Evolutionary conservation across 805 yeast genomes (phyloP).

Genomic region (Kazachstania martiniae): DNA sequence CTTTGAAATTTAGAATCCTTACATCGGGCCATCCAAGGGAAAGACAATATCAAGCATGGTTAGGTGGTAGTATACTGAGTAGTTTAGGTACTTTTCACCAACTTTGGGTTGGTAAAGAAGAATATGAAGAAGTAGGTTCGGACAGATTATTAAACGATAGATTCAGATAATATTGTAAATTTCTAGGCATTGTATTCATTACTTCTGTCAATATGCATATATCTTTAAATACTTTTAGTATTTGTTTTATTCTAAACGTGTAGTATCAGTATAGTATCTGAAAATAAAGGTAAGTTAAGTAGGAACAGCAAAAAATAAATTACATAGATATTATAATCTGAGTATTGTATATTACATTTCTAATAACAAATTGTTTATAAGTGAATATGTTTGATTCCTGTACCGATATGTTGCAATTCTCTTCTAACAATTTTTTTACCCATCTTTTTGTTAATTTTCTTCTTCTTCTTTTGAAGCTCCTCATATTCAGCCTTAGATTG

Average conservation of each 20-base stretch:
- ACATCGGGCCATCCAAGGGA: slow-evolving; percentile 72
- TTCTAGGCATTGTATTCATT: no score
- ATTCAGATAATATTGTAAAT: slow-evolving; percentile 73
- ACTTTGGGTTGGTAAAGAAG: slow-evolving; percentile 82
- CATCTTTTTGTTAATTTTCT: slow-evolving; percentile 13
- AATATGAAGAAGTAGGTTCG: slow-evolving; percentile 80
- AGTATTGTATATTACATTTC: no score
- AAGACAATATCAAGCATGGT: slow-evolving; percentile 75
- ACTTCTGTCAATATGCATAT: no score
- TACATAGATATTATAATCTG: no score
- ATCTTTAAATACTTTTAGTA: no score
- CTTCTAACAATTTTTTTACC: slow-evolving; percentile 14
- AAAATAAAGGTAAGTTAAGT: no score
- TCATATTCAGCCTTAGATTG: slow-evolving; percentile 5
- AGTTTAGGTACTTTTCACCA: slow-evolving; percentile 92
- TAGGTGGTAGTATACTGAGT: slow-evolving; percentile 83
- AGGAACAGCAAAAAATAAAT: no score
- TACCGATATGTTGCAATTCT: slow-evolving; percentile 19
- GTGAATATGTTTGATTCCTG: slow-evolving; percentile 22
- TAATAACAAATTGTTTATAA: no score
- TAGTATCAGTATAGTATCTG: no score
- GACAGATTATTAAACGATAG: slow-evolving; percentile 71
- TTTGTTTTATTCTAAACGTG: no score
- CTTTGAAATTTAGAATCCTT: slow-evolving; percentile 73
- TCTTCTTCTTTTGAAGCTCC: slow-evolving; percentile 12